Conservation (phyloP, 2,329 filamentous ascomycete genomes). For the Aspergillus costaricaensis region DNA sequence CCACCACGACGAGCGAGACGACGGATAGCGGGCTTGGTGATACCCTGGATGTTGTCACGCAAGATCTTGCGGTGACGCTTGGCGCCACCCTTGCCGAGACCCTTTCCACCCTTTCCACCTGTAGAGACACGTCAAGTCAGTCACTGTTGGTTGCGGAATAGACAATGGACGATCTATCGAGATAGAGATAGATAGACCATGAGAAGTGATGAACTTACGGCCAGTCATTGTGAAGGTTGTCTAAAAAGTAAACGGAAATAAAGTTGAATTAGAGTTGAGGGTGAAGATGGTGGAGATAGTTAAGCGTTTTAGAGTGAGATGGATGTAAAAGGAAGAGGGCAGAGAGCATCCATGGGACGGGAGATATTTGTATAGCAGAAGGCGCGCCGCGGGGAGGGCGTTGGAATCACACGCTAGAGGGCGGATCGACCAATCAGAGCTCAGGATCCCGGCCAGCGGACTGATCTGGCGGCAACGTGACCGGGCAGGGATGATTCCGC, state of each 20-base stretch:
- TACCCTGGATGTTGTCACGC: slow-evolving; percentile 99
- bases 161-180: not conserved
- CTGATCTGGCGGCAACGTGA: slow-evolving; percentile 33
- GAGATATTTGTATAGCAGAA: slow-evolving; percentile 45
- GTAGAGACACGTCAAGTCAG: slow-evolving; percentile 50
- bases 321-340: slow-evolving; percentile 26
- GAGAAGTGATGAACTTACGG: slow-evolving; percentile 49
- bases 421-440: slow-evolving; percentile 40
- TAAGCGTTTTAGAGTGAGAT: slow-evolving; percentile 24
- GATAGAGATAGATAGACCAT: not conserved
- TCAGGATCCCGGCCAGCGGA: slow-evolving; percentile 29
- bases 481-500: slow-evolving; percentile 30
- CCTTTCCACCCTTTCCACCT: slow-evolving; percentile 97
- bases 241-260: slow-evolving; percentile 17
- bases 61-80: slow-evolving; percentile 99
- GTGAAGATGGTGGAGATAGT: slow-evolving; percentile 28
- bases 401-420: slow-evolving; percentile 42
- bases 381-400: slow-evolving; percentile 28
- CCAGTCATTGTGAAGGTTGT: slow-evolving; percentile 58
- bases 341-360: slow-evolving; percentile 29
- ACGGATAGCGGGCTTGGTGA: slow-evolving; percentile 97
- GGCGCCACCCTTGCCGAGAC: slow-evolving; percentile 95
- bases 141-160: slow-evolving; percentile 13
- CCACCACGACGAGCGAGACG: slow-evolving; percentile 98
- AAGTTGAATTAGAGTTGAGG: slow-evolving; percentile 32